Percentiles rank a stretch among this genome's conserved stretches.
These are phyloP conservation scores for Pestalotiopsis sp. DNA, from an alignment of 2,329 filamentous ascomycete species.

Conservation along the genomic window DNA sequence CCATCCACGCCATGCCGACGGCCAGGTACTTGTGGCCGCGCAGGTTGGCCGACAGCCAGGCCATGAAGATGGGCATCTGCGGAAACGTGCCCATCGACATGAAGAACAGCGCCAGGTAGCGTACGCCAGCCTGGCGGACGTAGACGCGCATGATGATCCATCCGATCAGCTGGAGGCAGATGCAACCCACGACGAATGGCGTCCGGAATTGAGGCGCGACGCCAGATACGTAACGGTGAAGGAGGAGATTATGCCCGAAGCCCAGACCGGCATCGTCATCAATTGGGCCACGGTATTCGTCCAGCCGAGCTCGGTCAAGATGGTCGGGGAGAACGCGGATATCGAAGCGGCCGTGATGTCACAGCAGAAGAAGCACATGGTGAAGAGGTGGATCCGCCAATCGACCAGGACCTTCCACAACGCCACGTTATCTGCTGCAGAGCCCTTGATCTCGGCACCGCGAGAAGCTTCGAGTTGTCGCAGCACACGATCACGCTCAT, in stretches of 20 bases:
- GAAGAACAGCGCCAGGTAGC: slow-evolving; percentile 29
- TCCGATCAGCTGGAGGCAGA: slow-evolving; percentile 26
- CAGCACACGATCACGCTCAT: slow-evolving; percentile 25
- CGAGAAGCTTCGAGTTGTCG: slow-evolving; percentile 23
- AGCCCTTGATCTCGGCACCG: slow-evolving; percentile 24
- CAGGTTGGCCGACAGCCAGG: slow-evolving; percentile 42
- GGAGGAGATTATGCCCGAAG: slow-evolving; percentile 23
- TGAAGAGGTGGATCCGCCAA: slow-evolving; percentile 31
- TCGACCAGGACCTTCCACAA: slow-evolving; percentile 27
- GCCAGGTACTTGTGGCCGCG: slow-evolving; percentile 40
- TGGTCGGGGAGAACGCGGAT: slow-evolving; percentile 26
- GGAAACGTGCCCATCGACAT: slow-evolving; percentile 30
- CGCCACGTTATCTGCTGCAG: slow-evolving; percentile 22
- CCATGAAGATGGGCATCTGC: slow-evolving; percentile 29
- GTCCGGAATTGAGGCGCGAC: slow-evolving; percentile 21
- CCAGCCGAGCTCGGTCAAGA: slow-evolving; percentile 27
- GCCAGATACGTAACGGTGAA: slow-evolving; percentile 25
- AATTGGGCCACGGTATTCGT: slow-evolving; percentile 24
- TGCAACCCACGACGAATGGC: slow-evolving; percentile 25
- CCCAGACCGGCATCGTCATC: slow-evolving; percentile 32
- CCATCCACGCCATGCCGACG: slow-evolving; percentile 41
- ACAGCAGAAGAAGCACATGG: slow-evolving; percentile 31
- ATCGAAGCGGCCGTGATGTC: slow-evolving; percentile 29
- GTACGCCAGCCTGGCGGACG: slow-evolving; percentile 22
- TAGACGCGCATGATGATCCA: slow-evolving; percentile 30